Conservation (phyloP, 768 basidiomycete species). For the Trametes maxima region DNA sequence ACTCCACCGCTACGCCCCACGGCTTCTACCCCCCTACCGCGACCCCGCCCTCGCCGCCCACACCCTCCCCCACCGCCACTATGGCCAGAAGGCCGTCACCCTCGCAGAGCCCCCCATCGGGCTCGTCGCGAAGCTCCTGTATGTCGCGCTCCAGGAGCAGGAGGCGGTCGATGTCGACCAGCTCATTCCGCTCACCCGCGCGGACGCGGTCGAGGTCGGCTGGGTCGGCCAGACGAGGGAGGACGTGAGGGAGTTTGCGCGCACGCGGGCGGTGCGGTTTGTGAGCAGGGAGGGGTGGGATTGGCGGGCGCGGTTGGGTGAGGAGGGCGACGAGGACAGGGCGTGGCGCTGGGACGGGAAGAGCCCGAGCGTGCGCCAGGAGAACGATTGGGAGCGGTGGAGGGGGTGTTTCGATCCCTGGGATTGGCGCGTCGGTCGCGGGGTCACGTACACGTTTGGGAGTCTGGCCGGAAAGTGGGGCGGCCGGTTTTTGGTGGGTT, state of each 20-base stretch:
- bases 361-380: constrained; percentile 47
- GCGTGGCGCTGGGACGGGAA: constrained; percentile 25
- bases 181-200: constrained; percentile 34
- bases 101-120: constrained; percentile 49
- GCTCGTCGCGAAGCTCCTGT: constrained; percentile 63
- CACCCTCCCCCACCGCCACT: constrained; percentile 30
- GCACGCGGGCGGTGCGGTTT: constrained; percentile 33
- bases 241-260: constrained; percentile 62
- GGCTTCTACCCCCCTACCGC: constrained; percentile 54
- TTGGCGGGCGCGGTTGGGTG: constrained; percentile 22
- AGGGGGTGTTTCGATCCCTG: constrained; percentile 47
- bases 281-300: constrained; percentile 28
- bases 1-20: constrained; percentile 37
- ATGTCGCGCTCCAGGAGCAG: constrained; percentile 58
- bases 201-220: constrained; percentile 34
- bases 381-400: constrained; percentile 60
- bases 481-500: constrained; percentile 61
- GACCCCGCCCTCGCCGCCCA: constrained; percentile 19
- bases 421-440: constrained; percentile 28
- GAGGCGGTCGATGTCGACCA: constrained; percentile 28
- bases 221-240: constrained; percentile 47
- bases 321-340: constrained; percentile 27
- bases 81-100: constrained; percentile 18
- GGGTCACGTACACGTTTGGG: constrained; percentile 49
- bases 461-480: constrained; percentile 60